Percentiles rank a stretch among this genome's conserved stretches.
Conservation (phyloP, 108 stramenopile genomes). For the Skeletonema potamos region DNA sequence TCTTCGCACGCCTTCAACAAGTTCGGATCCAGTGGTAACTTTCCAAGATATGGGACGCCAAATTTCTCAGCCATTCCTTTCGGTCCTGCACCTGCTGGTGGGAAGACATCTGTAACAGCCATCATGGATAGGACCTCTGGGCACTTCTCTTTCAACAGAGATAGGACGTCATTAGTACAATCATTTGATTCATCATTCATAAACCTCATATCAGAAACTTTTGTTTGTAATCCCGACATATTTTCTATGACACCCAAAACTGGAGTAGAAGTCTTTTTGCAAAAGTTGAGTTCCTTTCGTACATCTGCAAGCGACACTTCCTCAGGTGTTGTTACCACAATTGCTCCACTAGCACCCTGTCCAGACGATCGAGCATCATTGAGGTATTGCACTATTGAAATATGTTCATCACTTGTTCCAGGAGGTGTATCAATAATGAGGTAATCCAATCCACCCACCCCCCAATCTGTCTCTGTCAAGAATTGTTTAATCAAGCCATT, state of each 20-base stretch:
- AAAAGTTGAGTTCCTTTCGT: conserved; percentile 98
- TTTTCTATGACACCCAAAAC: conserved; percentile 99
- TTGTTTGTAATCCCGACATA: conserved; percentile 85
- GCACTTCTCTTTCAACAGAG: conserved; percentile 61
- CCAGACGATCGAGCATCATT: conserved; percentile 69
- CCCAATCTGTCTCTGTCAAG: conserved; percentile 92
- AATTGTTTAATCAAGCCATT: conserved; percentile 99
- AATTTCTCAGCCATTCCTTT: conserved; percentile 88
- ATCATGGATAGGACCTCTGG: conserved; percentile 75
- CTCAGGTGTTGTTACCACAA: conserved; percentile 99
- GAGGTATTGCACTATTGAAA: conserved; percentile 96
- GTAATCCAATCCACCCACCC: conserved; percentile 92
- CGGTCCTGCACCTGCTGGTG: conserved; percentile 74
- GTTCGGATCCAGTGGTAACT: conserved; percentile 93
- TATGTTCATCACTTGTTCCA: conserved; percentile 99
- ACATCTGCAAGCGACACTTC: conserved; percentile 98
- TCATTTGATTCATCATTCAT: conserved; percentile 34
- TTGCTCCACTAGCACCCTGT: conserved; percentile 64
- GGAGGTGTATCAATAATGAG: conserved; percentile 98
- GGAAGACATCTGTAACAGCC: conserved; percentile 75
- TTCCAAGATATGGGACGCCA: conserved; percentile 89
- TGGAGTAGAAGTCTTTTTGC: conserved; percentile 90
- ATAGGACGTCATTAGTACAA: conserved; percentile 63
- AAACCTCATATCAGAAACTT: conserved; percentile 62
- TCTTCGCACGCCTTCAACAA: conserved; percentile 91